Conservation (phyloP, 495 filamentous ascomycete species). For the Hypoxylon fuscum region DNA sequence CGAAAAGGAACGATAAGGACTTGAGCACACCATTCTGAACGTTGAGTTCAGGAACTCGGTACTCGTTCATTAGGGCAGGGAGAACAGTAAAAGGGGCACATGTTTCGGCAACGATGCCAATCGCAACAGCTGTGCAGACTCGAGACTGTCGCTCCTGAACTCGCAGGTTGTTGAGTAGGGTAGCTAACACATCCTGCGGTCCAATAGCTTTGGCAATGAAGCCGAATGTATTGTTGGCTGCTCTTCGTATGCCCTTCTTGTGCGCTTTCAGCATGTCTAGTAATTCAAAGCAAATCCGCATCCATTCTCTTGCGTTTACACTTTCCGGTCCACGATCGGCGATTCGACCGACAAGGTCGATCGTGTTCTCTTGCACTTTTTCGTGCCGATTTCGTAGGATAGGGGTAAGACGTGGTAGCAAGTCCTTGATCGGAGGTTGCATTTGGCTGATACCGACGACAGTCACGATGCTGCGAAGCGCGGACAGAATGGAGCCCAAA, state of each 20-base stretch:
- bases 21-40: constrained; percentile 99
- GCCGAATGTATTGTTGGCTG: constrained; percentile 99
- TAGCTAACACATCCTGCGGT: constrained; percentile 95
- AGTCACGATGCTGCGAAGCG: constrained; percentile 94
- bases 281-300: constrained; percentile 99
- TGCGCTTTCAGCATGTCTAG: constrained; percentile 99
- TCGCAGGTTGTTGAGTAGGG: constrained; percentile 93
- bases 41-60: constrained; percentile 97
- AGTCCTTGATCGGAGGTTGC: constrained; percentile 98
- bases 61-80: constrained; percentile 99
- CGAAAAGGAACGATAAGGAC: constrained; percentile 95
- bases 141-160: constrained; percentile 98
- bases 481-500: constrained; percentile 94
- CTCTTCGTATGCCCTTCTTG: constrained; percentile 98
- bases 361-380: constrained; percentile 99
- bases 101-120: constrained; percentile 99
- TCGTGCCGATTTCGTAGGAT: constrained; percentile 99
- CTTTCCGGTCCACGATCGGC: constrained; percentile 95
- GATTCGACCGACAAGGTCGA: constrained; percentile 97
- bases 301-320: constrained; percentile 98
- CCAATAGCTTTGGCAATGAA: constrained; percentile 99
- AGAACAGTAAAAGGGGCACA: constrained; percentile 98
- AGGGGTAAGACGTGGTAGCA: constrained; percentile 93
- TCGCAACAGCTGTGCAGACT: constrained; percentile 98
- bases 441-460: constrained; percentile 98